These are phyloP conservation scores for Fremontodendron californicum DNA, from an alignment of 345 rosid species.

Conservation along the genomic window DNA sequence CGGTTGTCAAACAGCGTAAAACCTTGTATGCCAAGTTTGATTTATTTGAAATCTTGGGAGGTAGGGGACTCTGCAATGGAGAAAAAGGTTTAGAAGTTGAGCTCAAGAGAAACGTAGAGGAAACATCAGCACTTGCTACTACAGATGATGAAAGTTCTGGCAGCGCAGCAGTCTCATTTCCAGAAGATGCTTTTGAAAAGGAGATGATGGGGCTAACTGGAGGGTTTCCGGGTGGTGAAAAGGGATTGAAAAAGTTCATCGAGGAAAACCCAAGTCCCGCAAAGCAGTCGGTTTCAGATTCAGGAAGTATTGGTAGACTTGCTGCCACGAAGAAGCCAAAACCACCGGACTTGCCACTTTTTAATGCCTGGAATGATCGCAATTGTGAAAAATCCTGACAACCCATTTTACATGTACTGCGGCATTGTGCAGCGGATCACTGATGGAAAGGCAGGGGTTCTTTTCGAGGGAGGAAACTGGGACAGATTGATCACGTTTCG, in stretches of 20 bases:
- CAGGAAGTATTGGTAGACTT: constrained; percentile 8
- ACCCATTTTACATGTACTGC: constrained; percentile 75
- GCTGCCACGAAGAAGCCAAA: constrained; percentile 51
- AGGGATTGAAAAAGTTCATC: constrained; percentile 57
- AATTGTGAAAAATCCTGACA: constrained; percentile 66
- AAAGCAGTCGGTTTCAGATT: constrained; percentile 18
- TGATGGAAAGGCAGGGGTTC: constrained; percentile 88
- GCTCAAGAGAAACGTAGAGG: constrained; percentile 43
- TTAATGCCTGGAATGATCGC: constrained; percentile 91
- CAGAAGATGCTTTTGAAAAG: constrained; percentile 67
- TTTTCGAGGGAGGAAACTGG: constrained; percentile 87
- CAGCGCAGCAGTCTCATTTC: constrained; percentile 21
- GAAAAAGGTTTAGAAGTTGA: constrained; percentile 63
- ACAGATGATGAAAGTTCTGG: constrained; percentile 47
- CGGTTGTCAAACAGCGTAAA: constrained; percentile 25
- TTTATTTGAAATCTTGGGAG: constrained; percentile 67
- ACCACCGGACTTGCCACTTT: constrained; percentile 72
- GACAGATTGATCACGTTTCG: constrained; percentile 71
- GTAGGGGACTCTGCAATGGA: constrained; percentile 83
- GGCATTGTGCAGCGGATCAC: constrained; percentile 90
- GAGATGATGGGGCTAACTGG: constrained; percentile 86
- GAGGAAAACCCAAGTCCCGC: constrained; percentile 74
- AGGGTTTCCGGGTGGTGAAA: constrained; percentile 87
- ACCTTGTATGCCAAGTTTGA: constrained; percentile 49
- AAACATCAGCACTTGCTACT: constrained; percentile 13